Conservation (phyloP, 176 grass and related monocot genomes). For the Dactylis glomerata region DNA sequence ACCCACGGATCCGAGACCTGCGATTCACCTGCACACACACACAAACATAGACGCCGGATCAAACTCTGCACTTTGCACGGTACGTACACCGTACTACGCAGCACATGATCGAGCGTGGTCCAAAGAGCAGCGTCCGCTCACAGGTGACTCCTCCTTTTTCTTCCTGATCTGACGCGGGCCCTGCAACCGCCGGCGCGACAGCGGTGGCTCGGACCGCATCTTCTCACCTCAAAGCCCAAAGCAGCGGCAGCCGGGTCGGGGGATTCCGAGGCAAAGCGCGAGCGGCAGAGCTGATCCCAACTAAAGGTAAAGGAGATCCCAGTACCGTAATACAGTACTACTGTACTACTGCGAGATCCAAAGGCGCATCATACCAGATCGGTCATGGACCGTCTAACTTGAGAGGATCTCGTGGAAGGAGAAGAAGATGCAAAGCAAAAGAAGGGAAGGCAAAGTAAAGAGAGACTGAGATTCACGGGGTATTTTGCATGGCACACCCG, state of each 20-base stretch:
- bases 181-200: not conserved
- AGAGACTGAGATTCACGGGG: not conserved
- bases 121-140: slow-evolving; percentile 21
- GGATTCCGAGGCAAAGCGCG: slow-evolving; percentile 30
- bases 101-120: slow-evolving; percentile 15
- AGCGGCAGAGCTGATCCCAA: slow-evolving; percentile 11
- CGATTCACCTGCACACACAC: not conserved
- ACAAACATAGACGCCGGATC: not conserved
- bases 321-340: not conserved
- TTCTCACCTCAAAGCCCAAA: slow-evolving; percentile 2
- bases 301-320: slow-evolving; percentile 37
- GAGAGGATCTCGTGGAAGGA: not conserved
- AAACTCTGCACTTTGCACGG: not conserved
- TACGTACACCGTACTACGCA: not conserved
- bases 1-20: not conserved
- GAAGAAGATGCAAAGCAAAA: not conserved
- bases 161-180: not conserved
- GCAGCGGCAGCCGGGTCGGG: not conserved
- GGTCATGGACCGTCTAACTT: not conserved
- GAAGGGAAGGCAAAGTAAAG: not conserved
- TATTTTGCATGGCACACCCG: no score
- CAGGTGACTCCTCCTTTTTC: slow-evolving; percentile 6
- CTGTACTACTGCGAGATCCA: not conserved
- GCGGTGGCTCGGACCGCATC: not conserved
- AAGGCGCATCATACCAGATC: not conserved